Base-by-base conservation (phyloP, 345 rosid species). In the Microthlaspi erraticum region DNA sequence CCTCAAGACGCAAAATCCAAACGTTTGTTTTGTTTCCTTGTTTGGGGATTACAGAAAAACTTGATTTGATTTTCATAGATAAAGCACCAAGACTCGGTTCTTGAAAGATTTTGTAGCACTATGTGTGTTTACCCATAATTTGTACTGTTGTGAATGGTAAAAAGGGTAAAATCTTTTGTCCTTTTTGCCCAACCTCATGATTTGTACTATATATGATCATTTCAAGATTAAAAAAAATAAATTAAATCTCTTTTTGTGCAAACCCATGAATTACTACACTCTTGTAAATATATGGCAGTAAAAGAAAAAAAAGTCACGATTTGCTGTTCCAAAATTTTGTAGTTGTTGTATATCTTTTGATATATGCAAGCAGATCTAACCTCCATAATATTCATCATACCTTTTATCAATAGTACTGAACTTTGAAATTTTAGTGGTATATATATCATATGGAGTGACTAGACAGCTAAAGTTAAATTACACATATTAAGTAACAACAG, bases 121-220 rank as follows among this genome's bases (percentile, higher is more conserved):
- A 10, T n/a, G 20, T 65, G 54, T 53, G 64, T 75, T 50, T 43
- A 60, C 74, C 69, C 78, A 74, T 74, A 58, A 51, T 34, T 43
- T 67, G 73, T 74, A 60, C 68, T 60, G 78, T 67, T 44, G 68
- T 68, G 62, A 60, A 67, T 68, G 61, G 78, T 74, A 23, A 68
- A 74, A 73, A 56, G 19, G 34, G 50, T 67, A 10, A 52, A 52
- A 5, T 43, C 34, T 67, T 42, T 60, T 13, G 64, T 68, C n/a
- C 68, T 44, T 68, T 74, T 74, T 16, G 48, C 62, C 73, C 42
- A 60, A 53, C 3, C 49, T 68, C 73, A 74, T 74, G 43, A 74
- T 60, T 66, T 67, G 68, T 74, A 74, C 73, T 51, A 74, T 41
- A 38, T 32, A 29, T 37, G 11, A 33, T 33, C 36, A 5, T 37